phyloP scores from a whole-genome alignment of 169 alveolate species.

The Perkinsus olseni region DNA sequence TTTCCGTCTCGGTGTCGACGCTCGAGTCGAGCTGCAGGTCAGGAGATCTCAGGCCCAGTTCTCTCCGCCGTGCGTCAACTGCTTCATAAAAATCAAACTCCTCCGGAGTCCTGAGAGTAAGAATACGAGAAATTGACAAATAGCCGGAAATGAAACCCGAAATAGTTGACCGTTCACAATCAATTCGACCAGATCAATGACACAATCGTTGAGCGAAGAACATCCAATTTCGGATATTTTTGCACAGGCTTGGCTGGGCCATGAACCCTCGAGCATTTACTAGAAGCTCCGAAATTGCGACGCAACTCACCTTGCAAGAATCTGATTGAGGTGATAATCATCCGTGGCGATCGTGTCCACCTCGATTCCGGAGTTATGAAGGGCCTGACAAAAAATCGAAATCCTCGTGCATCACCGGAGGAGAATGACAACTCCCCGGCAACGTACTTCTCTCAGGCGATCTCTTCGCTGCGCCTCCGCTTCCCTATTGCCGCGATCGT shows the following conservation, averaged over 20 bases:
- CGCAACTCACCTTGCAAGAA: neutral
- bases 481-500: slow-evolving; percentile 25
- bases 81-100: neutral
- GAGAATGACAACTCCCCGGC: neutral
- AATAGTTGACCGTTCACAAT: too few species aligned
- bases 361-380: neutral
- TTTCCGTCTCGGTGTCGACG: neutral
- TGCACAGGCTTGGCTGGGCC: too few species aligned
- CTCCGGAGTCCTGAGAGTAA: neutral
- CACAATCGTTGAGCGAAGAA: too few species aligned
- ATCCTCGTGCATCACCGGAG: too few species aligned
- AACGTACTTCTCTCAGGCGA: slow-evolving; percentile 5
- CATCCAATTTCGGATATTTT: too few species aligned
- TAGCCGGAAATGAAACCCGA: too few species aligned
- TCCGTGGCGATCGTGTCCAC: neutral
- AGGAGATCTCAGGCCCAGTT: neutral
- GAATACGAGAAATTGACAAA: too few species aligned
- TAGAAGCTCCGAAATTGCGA: too few species aligned
- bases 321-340: neutral
- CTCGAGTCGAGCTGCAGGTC: neutral
- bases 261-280: too few species aligned
- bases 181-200: too few species aligned
- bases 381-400: neutral
- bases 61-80: neutral
- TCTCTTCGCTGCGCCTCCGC: slow-evolving; percentile 7